Evolutionary conservation across 2,329 filamentous ascomycete species (phyloP), one percentile per base, ranked within the genome.

Genomic region (Lomentospora prolificans): DNA sequence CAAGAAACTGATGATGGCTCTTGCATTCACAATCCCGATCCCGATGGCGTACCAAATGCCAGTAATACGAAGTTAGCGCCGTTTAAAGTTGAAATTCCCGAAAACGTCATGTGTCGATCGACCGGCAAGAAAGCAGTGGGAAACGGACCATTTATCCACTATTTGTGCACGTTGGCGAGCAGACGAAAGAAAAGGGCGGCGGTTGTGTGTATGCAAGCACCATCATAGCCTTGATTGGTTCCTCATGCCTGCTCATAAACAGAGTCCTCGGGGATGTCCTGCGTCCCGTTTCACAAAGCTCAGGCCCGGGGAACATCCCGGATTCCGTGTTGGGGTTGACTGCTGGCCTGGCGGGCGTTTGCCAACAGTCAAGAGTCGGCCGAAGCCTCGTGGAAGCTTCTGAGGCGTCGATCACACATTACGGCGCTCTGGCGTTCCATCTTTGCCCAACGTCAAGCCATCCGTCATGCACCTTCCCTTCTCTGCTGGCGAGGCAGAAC

Each of bases 371-470:
- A 22, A 24, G 5, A 25, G 41, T 19, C 9, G 44, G 12, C 17
- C 8, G 44, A 48, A 51, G 48, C 48, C 48, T 51, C 25, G 24
- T 51, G 48, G 48, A 51, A 51, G 48, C 48, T 51, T 51, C 28
- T 31, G 48, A 51, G n/a, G 48, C 25, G 48, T 51, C 48, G 48
- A 51, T 51, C 48, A 51, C 12, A 51, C 48, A 22, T 12, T 6
- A 6, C 30, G 12, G 28, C 48, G 48, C 48, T 51, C 48, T 51
- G 48, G 48, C 48, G 25, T 51, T 31, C 24, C 25, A 48, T 48
- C 44, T 25, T 17, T 12, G 12, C 44, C 44, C 44, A 48, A 48
- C 44, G 24, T 25, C 44, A 25, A 22, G n/a, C 41, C 22, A 9
- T n/a, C 41, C 22, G 41, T 48, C 10, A 28, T 28, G 48, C 25